Base-by-base conservation (phyloP, 2,329 filamentous ascomycete genomes). In the Beauveria bassiana region DNA sequence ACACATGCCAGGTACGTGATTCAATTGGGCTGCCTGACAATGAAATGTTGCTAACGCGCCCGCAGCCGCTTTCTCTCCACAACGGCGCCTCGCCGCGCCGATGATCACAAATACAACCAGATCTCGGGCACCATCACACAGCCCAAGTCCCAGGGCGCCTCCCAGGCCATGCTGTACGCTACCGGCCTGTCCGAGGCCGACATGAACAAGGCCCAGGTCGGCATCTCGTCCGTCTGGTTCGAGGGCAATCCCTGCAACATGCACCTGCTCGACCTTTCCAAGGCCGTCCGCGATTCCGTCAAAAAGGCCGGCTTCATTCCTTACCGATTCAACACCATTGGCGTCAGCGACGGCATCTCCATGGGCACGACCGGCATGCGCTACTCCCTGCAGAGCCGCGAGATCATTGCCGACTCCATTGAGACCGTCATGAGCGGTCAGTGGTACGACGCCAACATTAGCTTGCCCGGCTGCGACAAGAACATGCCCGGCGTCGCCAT, bases 371-470 rank as follows among this genome's bases (percentile, higher is more conserved):
- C 88, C 42, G 95, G 96, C 69, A 99, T 99, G 95, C 85, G 93
- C 65, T 98, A 92, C 78, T 95, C 90, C 61, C 81, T 97, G 58
- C 95, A 98, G 79, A 96, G 91, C 68, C 85, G 95, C 74, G 95
- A 99, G 76, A 85, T 99, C 70, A 99, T 99, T 69, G 95, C 95
- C 70, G 95, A 99, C 78, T 96, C 90, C 64, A 96, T 99, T 70
- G 95, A 99, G 83, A 98, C 95, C 5, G 95, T 99, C 69, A 99
- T 98, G 93, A 89, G 92, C 67, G 95, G 92, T 18, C 95, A 99
- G 78, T 98, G 93, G 92, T 98, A 99, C 73, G 95, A 99, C 75
- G 93, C 87, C 68, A 98, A 98, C 76, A 89, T 99, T 72, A 96
- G 91, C 59, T 89, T 99, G 69, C 95, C 95, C 16, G 95, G 95